A percentile compares a stretch with the other conserved stretches of the same genome.
phyloP scores from a whole-genome alignment of 257 asterid genomes.

The Nicotiana attenuata region DNA sequence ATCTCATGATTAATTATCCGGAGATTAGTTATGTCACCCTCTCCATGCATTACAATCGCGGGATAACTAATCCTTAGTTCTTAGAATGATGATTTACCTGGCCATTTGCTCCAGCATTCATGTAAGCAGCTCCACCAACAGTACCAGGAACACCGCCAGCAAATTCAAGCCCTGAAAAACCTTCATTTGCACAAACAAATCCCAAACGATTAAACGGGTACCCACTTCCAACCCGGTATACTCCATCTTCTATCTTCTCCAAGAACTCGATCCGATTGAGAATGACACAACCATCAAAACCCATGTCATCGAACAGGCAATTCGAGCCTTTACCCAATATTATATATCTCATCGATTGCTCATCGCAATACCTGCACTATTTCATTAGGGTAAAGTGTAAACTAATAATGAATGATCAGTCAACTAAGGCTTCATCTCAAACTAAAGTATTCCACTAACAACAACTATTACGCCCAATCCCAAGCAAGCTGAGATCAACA shows the following conservation, averaged over 20 bases:
- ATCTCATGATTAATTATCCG: too few relatives aligned
- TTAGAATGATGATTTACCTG: conserved; percentile 20
- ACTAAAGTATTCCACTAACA: too few relatives aligned
- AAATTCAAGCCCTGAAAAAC: conserved; percentile 42
- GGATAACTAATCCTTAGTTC: too few relatives aligned
- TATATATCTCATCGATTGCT: conserved; percentile 29
- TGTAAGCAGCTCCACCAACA: conserved; percentile 43
- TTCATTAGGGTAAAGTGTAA: background rate
- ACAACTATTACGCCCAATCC: too few relatives aligned
- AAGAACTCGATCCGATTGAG: conserved; percentile 32
- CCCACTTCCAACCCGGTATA: conserved; percentile 43
- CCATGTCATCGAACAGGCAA: conserved; percentile 37
- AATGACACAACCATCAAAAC: conserved; percentile 43
- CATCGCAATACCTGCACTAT: conserved; percentile 31
- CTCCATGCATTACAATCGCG: too few relatives aligned
- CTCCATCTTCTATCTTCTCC: conserved; percentile 33
- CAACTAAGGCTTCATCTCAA: background rate
- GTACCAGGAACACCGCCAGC: conserved; percentile 44
- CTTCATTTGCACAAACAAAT: conserved; percentile 26
- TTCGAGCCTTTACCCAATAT: conserved; percentile 47
- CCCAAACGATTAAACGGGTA: conserved; percentile 38
- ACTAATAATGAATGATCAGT: background rate
- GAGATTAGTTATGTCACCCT: too few relatives aligned
- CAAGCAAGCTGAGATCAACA: too few relatives aligned
- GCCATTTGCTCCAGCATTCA: conserved; percentile 47